Evolutionary conservation across 257 asterid species (phyloP).

Genomic region (Solanum etuberosum): DNA sequence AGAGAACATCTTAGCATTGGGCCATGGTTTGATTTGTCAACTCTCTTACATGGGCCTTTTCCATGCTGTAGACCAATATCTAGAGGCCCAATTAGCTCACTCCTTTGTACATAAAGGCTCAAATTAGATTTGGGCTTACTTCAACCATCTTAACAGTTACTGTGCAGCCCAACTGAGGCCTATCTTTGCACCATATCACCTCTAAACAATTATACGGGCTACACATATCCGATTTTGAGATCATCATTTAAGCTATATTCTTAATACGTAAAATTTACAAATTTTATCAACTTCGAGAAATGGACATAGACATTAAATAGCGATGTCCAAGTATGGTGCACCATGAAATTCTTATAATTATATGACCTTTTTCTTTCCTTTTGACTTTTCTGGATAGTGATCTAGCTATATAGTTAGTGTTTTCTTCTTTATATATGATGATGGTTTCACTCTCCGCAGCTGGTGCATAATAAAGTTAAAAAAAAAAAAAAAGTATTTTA

Average conservation of each 20-base stretch:
- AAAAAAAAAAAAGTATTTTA: too few relatives aligned
- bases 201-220: neutral
- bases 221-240: neutral
- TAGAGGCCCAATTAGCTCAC: neutral
- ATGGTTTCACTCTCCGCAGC: fast-evolving
- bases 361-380: neutral
- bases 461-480: too few relatives aligned
- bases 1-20: neutral
- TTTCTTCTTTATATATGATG: too few relatives aligned
- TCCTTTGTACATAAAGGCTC: neutral
- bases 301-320: neutral
- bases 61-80: neutral
- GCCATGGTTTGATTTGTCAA: neutral
- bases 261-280: neutral
- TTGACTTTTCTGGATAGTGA: neutral
- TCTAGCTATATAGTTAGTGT: neutral
- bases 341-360: neutral
- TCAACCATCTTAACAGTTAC: neutral
- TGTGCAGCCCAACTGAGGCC: neutral
- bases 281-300: neutral
- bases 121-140: neutral
- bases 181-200: neutral
- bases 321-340: neutral
- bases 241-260: neutral
- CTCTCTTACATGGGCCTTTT: neutral